Conservation (phyloP, 169 alveolate genomes). For the Plasmodium inui region DNA sequence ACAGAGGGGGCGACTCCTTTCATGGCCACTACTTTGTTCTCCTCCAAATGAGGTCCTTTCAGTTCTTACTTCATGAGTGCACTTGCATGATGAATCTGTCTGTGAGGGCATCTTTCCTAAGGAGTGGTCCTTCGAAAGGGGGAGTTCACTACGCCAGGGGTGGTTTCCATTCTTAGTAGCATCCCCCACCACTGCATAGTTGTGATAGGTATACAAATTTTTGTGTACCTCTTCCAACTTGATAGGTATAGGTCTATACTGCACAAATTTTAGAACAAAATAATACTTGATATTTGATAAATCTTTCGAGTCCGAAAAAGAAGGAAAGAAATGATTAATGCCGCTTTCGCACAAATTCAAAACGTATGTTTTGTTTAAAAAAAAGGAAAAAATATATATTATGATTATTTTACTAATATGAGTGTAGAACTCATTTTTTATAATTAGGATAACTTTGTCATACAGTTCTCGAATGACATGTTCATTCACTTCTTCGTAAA, state of each 20-base stretch:
- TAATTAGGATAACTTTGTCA: conserved; percentile 4
- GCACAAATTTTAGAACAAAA: conserved; percentile 30
- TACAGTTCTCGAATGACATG: conserved; percentile 3
- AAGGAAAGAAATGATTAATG: conserved; percentile 18
- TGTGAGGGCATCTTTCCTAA: background rate
- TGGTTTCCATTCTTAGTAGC: background rate
- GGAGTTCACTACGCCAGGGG: background rate
- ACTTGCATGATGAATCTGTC: background rate
- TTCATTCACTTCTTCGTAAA: background rate
- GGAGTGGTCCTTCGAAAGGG: background rate
- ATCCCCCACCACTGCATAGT: conserved; percentile 1
- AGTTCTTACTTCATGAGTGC: background rate
- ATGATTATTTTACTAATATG: conserved; percentile 46
- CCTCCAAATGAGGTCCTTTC: background rate
- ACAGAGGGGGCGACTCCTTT: background rate
- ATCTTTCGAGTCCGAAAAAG: conserved; percentile 27
- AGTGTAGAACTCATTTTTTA: conserved; percentile 28
- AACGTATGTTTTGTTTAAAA: conserved; percentile 33
- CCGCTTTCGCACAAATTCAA: conserved; percentile 10
- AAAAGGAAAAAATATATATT: conserved; percentile 42
- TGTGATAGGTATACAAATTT: conserved; percentile 7
- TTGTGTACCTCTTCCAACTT: conserved; percentile 21
- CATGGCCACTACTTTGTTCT: background rate
- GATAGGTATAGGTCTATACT: conserved; percentile 11
- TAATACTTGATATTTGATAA: conserved; percentile 41